Evolutionary conservation across 208 protist genomes (phyloP), one percentile per base, ranked within the genome.

Genomic region (Wallacemonas sp.): DNA sequence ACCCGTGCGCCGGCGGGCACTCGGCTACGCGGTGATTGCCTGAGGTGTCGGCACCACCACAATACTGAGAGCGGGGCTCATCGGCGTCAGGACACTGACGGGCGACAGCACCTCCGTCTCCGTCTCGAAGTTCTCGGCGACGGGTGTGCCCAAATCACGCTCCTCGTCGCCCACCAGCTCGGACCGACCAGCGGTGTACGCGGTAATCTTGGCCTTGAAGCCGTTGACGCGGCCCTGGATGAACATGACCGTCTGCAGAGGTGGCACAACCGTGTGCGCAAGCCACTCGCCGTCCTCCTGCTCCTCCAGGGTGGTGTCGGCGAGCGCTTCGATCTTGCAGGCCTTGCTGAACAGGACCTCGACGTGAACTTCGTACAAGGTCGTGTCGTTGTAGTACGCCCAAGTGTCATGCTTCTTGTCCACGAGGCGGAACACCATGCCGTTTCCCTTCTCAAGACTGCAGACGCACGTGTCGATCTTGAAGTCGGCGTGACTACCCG

Each of bases 351-450:
- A 93, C 46, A 81, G 87, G 11, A 91, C 82, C 31, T 69, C 68
- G 29, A 95, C 74, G 64, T 92, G 87, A 84, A 93, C 91, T 49
- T 93, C 85, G 70, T 89, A 93, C 67, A 92, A 55, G 46, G 65
- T 79, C 12, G 89, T 93, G 77, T 95, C 89, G 76, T 95, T 95
- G 77, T 93, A 95, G 81, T 91, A 95, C n/a, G 84, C 86, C 89
- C 89, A 95, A 66, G 82, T 72, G 62, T 76, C 73, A 65, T 79
- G 81, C 74, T 88, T 88, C 44, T 76, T 89, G 80, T 92, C 81
- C 32, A 93, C 84, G 38, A 95, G 81, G 59, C 89, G 86, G 75
- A 92, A 95, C 25, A 92, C 79, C 14, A 95, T 82, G 14, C 89
- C 89, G 65, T 93, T 91, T 61, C 82, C 85, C 62, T 88, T 77